Base-by-base conservation (phyloP, 2,329 filamentous ascomycete species). In the Aspergillus caelatus region DNA sequence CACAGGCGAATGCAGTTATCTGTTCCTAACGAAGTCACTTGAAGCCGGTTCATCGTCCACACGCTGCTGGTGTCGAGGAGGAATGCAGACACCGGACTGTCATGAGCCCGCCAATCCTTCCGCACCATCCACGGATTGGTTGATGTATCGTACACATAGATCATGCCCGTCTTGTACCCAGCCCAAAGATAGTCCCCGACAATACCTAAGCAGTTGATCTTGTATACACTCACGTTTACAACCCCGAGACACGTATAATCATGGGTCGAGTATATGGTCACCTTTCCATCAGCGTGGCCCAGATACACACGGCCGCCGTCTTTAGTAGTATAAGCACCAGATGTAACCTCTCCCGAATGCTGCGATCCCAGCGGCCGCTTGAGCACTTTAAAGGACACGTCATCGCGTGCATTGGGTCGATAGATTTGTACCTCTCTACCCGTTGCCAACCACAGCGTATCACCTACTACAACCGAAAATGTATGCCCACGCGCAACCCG, bases 71-170 rank as follows among this genome's bases (percentile, higher is more conserved):
- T 84, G 74, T 99, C 95, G 1, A 91, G 86, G 14, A 91, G 79
- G 63, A 99, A 86, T 62, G 89, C 90, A 54, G 91, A 85, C 9
- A 97, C 89, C 0, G 94, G 91, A 67, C 91, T 91, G 8, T 92
- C 89, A 74, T 98, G 95, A 3, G 93, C 94, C 67, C 90, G 88
- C 94, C 95, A 99, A 73, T 98, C 94, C 77, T 99, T 99, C 79
- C 92, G 89, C 30, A 96, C 88, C 23, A 85, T 85, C 95, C 95
- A 99, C 0, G 94, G 94, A n/a, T 86, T 88, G 34, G 87, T 85
- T 11, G 83, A 86, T 12, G 92, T 91, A 76, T 99, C 94, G 77
- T 97, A 99, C 9, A 98, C 91, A 72, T 93, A 95, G 36, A 97
- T 88, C 85, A 91, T 96, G 19, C 95, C 95, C 0, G 92, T 97